Evolutionary conservation across 805 yeast species (phyloP).

Genomic region (Yarrowia osloensis): DNA sequence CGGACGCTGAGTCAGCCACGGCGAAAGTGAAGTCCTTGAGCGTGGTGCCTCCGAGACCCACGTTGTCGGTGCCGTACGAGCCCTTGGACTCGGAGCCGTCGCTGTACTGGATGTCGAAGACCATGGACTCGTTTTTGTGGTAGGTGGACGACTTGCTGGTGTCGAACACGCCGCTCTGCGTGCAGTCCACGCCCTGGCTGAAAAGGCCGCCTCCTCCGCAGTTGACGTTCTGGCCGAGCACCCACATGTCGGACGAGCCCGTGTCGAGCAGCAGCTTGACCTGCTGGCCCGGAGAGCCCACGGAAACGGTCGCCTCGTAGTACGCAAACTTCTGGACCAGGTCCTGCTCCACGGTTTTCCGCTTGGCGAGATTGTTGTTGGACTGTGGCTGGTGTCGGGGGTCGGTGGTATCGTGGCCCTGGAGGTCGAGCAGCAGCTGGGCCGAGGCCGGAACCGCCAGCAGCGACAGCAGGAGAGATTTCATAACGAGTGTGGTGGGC

Average conservation of each 20-base stretch:
- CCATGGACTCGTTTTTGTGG: constrained; percentile 35
- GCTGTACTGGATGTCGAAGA: constrained; percentile 47
- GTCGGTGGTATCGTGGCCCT: constrained; percentile 21
- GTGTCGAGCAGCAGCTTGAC: constrained; percentile 62
- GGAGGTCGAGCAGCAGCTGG: constrained; percentile 23
- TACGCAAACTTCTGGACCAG: constrained; percentile 27
- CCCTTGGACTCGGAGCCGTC: constrained; percentile 52
- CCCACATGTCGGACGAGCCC: constrained; percentile 71
- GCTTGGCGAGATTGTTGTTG: not conserved
- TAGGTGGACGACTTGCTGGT: constrained; percentile 18
- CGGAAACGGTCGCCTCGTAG: constrained; percentile 36
- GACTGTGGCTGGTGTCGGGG: not conserved
- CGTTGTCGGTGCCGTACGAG: constrained; percentile 60
- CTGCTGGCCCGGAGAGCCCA: constrained; percentile 60
- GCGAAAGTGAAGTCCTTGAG: constrained; percentile 68
- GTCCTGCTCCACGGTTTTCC: constrained; percentile 24
- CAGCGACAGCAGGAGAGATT: constrained; percentile 7
- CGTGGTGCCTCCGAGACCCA: constrained; percentile 53
- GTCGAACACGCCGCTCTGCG: constrained; percentile 14
- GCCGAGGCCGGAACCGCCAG: constrained; percentile 27
- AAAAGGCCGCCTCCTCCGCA: constrained; percentile 21
- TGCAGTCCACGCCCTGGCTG: constrained; percentile 15
- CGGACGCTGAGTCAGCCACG: constrained; percentile 64
- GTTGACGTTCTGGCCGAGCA: constrained; percentile 37
- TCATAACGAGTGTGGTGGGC: constrained; percentile 21